phyloP scores from a whole-genome alignment of 495 filamentous ascomycete genomes.

The Elasticomyces elasticus region DNA sequence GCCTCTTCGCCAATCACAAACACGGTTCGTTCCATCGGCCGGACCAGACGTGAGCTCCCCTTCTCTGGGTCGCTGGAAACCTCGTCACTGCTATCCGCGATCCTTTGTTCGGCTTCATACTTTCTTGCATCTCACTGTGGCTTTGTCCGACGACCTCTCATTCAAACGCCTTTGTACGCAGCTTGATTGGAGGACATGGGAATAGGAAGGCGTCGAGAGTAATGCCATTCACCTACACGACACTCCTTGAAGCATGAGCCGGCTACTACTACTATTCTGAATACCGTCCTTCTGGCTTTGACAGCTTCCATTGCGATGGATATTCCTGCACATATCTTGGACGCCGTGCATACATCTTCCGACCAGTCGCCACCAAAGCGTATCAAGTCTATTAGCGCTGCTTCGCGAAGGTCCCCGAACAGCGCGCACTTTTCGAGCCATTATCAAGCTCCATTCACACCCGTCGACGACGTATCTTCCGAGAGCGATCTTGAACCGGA shows the following conservation, averaged over 20 bases:
- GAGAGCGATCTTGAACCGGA: slow-evolving; percentile 13
- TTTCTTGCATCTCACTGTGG: not conserved
- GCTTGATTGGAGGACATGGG: not conserved
- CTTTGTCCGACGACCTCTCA: not conserved
- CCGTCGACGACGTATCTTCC: slow-evolving; percentile 12
- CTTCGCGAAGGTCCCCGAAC: not conserved
- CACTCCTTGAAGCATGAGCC: not conserved
- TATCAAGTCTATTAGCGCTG: not conserved
- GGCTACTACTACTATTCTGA: not conserved
- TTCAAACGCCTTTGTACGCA: not conserved
- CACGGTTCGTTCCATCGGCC: not conserved
- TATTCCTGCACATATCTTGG: slow-evolving; percentile 11
- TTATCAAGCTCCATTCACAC: not conserved
- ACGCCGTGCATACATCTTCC: slow-evolving; percentile 12
- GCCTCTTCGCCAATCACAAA: not conserved
- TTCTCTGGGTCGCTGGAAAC: not conserved
- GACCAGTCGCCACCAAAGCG: slow-evolving; percentile 4
- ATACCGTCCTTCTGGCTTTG: not conserved
- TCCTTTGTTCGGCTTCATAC: not conserved
- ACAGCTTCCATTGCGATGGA: slow-evolving; percentile 10
- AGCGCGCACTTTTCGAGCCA: not conserved
- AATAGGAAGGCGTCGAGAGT: not conserved
- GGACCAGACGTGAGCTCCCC: not conserved
- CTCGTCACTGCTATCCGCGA: not conserved
- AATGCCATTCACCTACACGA: not conserved